Evolutionary conservation across 2,329 filamentous ascomycete species (phyloP).

Genomic region (Colletotrichum tamarilloi): DNA sequence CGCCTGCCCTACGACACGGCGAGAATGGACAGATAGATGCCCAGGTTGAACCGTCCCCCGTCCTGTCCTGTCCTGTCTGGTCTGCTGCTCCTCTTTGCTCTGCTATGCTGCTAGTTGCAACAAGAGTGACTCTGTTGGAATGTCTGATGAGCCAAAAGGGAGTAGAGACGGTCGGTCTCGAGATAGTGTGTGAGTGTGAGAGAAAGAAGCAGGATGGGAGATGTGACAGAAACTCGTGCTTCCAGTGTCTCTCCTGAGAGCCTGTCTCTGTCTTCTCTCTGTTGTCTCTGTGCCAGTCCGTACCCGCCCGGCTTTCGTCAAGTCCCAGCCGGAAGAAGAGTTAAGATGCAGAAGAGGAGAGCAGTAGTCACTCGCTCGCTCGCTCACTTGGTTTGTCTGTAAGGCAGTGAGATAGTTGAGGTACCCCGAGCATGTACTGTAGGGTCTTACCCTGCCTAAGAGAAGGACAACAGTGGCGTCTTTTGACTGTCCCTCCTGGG

Average conservation of each 20-base stretch:
- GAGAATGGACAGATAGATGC: background rate
- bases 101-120: slow-evolving; percentile 6
- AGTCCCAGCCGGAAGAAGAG: slow-evolving; percentile 15
- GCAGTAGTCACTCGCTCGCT: background rate
- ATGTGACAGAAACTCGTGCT: slow-evolving; percentile 29
- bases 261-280: slow-evolving; percentile 12
- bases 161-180: background rate
- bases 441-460: slow-evolving; percentile 11
- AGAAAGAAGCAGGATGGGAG: slow-evolving; percentile 27
- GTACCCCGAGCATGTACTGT: slow-evolving; percentile 3
- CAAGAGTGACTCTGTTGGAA: slow-evolving; percentile 9
- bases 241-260: slow-evolving; percentile 27
- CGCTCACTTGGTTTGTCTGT: no score
- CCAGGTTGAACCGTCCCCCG: background rate
- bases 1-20: slow-evolving; percentile 21
- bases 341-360: slow-evolving; percentile 13
- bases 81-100: background rate
- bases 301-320: slow-evolving; percentile 13
- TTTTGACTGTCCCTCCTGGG: slow-evolving; percentile 20
- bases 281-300: slow-evolving; percentile 10
- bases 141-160: slow-evolving; percentile 20
- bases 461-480: slow-evolving; percentile 23
- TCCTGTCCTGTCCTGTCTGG: background rate
- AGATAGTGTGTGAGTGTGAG: background rate
- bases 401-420: slow-evolving; percentile 9